A percentile compares a stretch with the other conserved stretches of the same genome.
phyloP scores from a whole-genome alignment of 2,329 filamentous ascomycete genomes.

The Samsoniella hepiali region DNA sequence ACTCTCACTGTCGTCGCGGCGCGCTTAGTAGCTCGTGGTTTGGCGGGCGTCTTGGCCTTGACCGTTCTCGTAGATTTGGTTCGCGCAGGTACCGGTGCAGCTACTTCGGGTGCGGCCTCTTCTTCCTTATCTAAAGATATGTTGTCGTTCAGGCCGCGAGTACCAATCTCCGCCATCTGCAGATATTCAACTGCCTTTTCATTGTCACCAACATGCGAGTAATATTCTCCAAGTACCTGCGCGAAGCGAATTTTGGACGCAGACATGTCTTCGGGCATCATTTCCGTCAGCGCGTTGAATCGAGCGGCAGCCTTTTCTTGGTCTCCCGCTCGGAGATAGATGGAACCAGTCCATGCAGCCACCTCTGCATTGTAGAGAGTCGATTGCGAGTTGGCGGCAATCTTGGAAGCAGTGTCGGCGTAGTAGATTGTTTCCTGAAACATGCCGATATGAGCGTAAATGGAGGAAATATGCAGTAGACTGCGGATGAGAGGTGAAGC shows the following conservation, averaged over 20 bases:
- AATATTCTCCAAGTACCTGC: constrained; percentile 55
- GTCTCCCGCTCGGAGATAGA: constrained; percentile 57
- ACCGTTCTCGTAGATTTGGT: constrained; percentile 16
- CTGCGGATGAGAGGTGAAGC: constrained; percentile 70
- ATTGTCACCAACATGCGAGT: constrained; percentile 45
- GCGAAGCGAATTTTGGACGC: constrained; percentile 42
- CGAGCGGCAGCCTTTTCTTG: constrained; percentile 53
- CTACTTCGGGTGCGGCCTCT: constrained; percentile 11
- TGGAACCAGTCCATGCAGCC: constrained; percentile 51
- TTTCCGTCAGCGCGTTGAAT: constrained; percentile 50
- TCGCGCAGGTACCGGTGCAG: constrained; percentile 21
- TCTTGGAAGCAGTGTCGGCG: constrained; percentile 75
- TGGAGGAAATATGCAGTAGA: constrained; percentile 68
- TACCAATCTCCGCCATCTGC: constrained; percentile 43
- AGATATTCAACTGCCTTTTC: constrained; percentile 44
- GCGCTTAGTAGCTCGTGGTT: constrained; percentile 14
- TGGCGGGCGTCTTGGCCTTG: constrained; percentile 18
- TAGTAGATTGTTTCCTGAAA: constrained; percentile 88
- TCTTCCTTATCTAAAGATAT: constrained; percentile 20
- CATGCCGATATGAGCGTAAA: constrained; percentile 82
- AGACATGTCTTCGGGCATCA: constrained; percentile 43
- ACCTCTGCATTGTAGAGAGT: constrained; percentile 55
- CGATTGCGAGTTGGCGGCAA: constrained; percentile 67
- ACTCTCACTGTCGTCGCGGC: constrained; percentile 23
- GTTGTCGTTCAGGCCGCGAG: not conserved